phyloP scores from a whole-genome alignment of 352 stramenopile species.

The Globisporangium spinosum region DNA sequence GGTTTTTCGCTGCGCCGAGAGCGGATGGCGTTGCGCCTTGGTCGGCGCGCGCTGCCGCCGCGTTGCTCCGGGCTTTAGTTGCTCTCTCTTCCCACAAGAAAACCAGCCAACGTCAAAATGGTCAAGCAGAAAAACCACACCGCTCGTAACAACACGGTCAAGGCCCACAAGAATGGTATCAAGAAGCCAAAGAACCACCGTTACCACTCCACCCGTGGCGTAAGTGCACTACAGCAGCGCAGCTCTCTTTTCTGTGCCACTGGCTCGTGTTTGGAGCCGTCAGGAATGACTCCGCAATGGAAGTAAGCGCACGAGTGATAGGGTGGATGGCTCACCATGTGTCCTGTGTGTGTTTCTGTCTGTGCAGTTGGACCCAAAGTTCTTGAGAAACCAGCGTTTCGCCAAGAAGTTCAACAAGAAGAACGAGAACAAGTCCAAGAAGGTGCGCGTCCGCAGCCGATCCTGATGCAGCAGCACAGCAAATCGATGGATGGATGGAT shows the following conservation, averaged over 20 bases:
- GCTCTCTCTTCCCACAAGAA: conserved; percentile 32
- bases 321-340: not conserved
- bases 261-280: not conserved
- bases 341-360: not conserved
- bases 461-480: not conserved
- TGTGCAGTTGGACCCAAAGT: conserved; percentile 94
- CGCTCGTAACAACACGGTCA: conserved; percentile 96
- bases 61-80: conserved; percentile 1
- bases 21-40: conserved; percentile 6
- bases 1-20: conserved; percentile 7
- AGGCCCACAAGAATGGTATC: conserved; percentile 97
- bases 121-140: conserved; percentile 98
- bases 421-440: conserved; percentile 65
- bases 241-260: not conserved
- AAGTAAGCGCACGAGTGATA: not conserved
- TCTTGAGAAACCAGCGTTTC: conserved; percentile 97
- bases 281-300: too few species aligned
- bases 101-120: conserved; percentile 67
- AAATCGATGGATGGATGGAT: not conserved
- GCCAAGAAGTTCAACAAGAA: conserved; percentile 97
- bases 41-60: not conserved
- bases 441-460: conserved; percentile 25
- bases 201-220: conserved; percentile 92
- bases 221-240: conserved; percentile 29
- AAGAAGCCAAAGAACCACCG: conserved; percentile 96